Conservation (phyloP, 208 protist genomes). For the Crithidia sp. region DNA sequence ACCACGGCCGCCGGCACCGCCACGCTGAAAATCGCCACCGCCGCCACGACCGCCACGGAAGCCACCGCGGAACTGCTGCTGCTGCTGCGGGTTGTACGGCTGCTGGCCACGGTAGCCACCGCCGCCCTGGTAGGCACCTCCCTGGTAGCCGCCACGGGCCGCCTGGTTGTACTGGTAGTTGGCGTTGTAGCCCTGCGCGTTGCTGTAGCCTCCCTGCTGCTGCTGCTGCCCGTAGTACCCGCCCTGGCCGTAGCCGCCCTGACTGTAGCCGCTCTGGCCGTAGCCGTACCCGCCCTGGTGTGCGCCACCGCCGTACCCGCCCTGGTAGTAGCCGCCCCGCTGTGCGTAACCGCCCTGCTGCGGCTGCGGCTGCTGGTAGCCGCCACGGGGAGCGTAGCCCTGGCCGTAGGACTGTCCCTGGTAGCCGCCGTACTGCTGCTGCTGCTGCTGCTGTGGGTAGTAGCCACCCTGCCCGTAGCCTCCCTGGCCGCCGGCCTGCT, state of each 20-base stretch:
- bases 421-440: slow-evolving; percentile 9
- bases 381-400: slow-evolving; percentile 31
- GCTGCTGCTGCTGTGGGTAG: slow-evolving; percentile 35
- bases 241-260: slow-evolving; percentile 18
- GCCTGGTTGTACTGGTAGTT: slow-evolving; percentile 10
- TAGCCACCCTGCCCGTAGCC: slow-evolving; percentile 17
- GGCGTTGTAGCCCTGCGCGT: slow-evolving; percentile 21
- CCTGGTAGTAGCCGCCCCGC: slow-evolving; percentile 17
- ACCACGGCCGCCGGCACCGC: slow-evolving; percentile 24
- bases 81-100: slow-evolving; percentile 13
- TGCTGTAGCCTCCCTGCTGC: slow-evolving; percentile 20
- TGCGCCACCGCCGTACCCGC: slow-evolving; percentile 9
- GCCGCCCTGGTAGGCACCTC: slow-evolving; percentile 12
- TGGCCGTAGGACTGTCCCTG: neutral
- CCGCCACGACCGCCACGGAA: slow-evolving; percentile 32
- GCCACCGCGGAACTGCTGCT: slow-evolving; percentile 7
- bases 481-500: neutral
- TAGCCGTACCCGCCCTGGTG: slow-evolving; percentile 6
- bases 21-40: slow-evolving; percentile 20
- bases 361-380: slow-evolving; percentile 26
- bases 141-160: slow-evolving; percentile 27
- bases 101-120: slow-evolving; percentile 13
- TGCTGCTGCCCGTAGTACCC: slow-evolving; percentile 29
- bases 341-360: slow-evolving; percentile 21
- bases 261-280: neutral